These are phyloP conservation scores for Blastocystis hominis DNA, from an alignment of 352 stramenopile species.

Conservation along the genomic window DNA sequence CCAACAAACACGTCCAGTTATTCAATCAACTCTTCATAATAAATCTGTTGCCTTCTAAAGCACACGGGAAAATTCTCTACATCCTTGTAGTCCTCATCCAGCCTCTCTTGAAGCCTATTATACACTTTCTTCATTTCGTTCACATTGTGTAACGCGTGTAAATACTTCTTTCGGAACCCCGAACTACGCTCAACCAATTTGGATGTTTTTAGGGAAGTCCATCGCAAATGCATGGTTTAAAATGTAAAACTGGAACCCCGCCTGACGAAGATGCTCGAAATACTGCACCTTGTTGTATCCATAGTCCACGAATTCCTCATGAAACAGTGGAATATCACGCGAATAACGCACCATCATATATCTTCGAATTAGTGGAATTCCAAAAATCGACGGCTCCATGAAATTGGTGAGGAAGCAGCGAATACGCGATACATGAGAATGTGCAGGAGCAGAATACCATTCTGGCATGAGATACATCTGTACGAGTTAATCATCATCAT, in stretches of 20 bases:
- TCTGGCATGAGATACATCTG: conserved; percentile 51
- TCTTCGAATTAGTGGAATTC: background rate
- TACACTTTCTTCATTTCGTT: background rate
- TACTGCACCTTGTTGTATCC: conserved; percentile 54
- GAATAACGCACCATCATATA: conserved; percentile 36
- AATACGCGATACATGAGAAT: conserved; percentile 24
- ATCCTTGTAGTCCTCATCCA: background rate
- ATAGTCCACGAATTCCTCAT: conserved; percentile 19
- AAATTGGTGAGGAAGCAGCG: conserved; percentile 30
- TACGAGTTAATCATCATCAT: background rate
- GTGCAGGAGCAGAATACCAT: background rate
- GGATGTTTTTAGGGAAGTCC: too few species aligned
- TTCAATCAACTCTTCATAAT: conserved; percentile 46
- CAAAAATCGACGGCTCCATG: background rate
- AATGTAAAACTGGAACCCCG: conserved; percentile 55
- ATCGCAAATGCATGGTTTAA: conserved; percentile 49
- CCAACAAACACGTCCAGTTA: background rate
- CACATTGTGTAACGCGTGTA: background rate
- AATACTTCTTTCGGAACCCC: background rate
- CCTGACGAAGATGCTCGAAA: conserved; percentile 48
- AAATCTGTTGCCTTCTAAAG: background rate
- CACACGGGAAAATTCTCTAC: background rate
- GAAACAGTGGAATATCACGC: background rate
- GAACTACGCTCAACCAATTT: background rate
- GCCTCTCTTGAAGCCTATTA: background rate